These are phyloP conservation scores for Wickerhamomyces kurtzmanii DNA, from an alignment of 805 yeast species.

Conservation along the genomic window DNA sequence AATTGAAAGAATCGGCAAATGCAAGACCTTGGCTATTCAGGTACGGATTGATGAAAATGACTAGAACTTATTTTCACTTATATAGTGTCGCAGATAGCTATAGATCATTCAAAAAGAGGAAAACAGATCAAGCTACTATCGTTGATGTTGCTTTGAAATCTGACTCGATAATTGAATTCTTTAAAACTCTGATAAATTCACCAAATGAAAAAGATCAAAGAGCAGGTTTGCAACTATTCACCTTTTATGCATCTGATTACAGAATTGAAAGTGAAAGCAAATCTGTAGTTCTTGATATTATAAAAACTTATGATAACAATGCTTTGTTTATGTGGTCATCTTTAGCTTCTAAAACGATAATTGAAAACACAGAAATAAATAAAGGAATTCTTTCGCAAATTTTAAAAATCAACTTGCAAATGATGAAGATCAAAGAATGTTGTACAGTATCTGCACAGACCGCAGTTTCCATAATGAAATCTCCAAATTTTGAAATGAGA, in stretches of 20 bases:
- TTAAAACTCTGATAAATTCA: slow-evolving; percentile 8
- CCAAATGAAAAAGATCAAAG: slow-evolving; percentile 8
- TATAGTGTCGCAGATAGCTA: background rate
- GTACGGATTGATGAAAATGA: slow-evolving; percentile 23
- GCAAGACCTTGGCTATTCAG: slow-evolving; percentile 30
- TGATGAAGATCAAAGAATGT: slow-evolving; percentile 14
- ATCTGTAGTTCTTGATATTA: slow-evolving; percentile 3
- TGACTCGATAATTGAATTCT: slow-evolving; percentile 19
- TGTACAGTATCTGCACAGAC: slow-evolving; percentile 17
- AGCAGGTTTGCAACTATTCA: slow-evolving; percentile 20
- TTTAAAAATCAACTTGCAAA: slow-evolving; percentile 22
- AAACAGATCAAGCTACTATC: slow-evolving; percentile 15
- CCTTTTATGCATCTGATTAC: slow-evolving; percentile 13
- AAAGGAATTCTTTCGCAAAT: slow-evolving; percentile 11
- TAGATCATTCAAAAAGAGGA: slow-evolving; percentile 18
- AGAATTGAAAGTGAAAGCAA: background rate
- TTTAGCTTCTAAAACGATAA: slow-evolving; percentile 5
- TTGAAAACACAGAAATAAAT: slow-evolving; percentile 8
- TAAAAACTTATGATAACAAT: slow-evolving; percentile 6
- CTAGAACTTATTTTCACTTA: slow-evolving; percentile 21
- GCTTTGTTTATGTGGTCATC: slow-evolving; percentile 11
- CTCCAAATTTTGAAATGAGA: slow-evolving; percentile 3
- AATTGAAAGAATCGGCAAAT: slow-evolving; percentile 2
- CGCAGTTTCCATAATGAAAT: slow-evolving; percentile 10
- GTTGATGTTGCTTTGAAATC: slow-evolving; percentile 12